Evolutionary conservation across 225 moss, liverwort and hornwort species (phyloP).

Genomic region (Anthoceros angustus): DNA sequence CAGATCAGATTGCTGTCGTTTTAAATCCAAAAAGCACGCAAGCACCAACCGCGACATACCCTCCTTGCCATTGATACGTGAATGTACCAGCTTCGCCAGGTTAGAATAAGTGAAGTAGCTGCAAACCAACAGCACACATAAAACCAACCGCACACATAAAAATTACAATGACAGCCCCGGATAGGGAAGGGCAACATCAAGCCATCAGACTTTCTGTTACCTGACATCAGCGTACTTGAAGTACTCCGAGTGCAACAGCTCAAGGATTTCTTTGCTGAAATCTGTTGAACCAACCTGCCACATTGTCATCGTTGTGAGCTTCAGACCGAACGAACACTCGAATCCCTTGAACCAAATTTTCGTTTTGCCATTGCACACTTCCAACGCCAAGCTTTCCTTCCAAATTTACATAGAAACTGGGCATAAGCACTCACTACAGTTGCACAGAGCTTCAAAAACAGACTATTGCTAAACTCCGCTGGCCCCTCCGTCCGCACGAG

Average conservation of each 20-base stretch:
- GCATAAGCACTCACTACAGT: slow-evolving; percentile 33
- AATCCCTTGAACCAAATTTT: background rate
- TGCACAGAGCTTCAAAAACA: slow-evolving; percentile 62
- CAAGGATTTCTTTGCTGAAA: slow-evolving; percentile 55
- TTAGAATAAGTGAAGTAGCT: slow-evolving; percentile 77
- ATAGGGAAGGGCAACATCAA: background rate
- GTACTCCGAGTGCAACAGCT: slow-evolving; percentile 47
- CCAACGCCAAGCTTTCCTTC: background rate
- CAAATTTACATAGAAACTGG: background rate
- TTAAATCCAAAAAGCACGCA: background rate
- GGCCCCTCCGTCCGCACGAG: slow-evolving; percentile 45
- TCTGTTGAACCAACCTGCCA: slow-evolving; percentile 55
- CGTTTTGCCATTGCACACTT: background rate
- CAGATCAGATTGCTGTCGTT: too few species aligned
- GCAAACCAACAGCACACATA: slow-evolving; percentile 13
- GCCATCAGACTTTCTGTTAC: slow-evolving; percentile 20
- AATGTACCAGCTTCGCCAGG: slow-evolving; percentile 44
- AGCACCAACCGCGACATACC: slow-evolving; percentile 22
- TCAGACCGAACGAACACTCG: background rate
- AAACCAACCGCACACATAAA: background rate
- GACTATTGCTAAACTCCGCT: slow-evolving; percentile 51
- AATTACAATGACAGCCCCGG: background rate
- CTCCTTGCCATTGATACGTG: slow-evolving; percentile 22
- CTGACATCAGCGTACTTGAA: slow-evolving; percentile 74
- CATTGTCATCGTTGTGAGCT: background rate